These are phyloP conservation scores for Babesia gibsoni DNA, from an alignment of 169 alveolate species.

Conservation along the genomic window DNA sequence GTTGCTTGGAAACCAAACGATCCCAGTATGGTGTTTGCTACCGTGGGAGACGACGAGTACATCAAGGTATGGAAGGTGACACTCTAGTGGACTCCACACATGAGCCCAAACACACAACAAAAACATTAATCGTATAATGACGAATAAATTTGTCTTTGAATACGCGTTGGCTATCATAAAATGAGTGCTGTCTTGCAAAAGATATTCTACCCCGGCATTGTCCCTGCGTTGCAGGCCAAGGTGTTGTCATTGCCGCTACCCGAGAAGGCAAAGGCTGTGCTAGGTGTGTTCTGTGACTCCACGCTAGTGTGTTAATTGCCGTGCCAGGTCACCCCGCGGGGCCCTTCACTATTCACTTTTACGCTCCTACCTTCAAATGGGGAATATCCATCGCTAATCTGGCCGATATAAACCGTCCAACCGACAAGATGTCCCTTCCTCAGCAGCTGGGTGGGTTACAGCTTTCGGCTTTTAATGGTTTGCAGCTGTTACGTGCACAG, in stretches of 20 bases:
- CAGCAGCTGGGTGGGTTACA: constrained; percentile 81
- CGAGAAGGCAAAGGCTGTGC: constrained; percentile 26
- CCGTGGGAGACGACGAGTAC: constrained; percentile 75
- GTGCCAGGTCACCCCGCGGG: constrained; percentile 87
- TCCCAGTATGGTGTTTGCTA: constrained; percentile 54
- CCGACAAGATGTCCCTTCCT: constrained; percentile 82
- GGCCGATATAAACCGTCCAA: constrained; percentile 83
- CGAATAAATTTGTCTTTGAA: background rate
- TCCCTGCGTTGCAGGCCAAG: constrained; percentile 60
- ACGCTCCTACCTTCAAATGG: constrained; percentile 94
- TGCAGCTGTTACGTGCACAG: constrained; percentile 76
- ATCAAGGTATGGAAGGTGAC: constrained; percentile 67
- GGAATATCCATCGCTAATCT: constrained; percentile 87
- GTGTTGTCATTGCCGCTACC: constrained; percentile 61
- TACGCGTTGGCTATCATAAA: background rate
- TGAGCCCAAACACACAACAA: background rate
- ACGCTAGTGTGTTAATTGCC: background rate
- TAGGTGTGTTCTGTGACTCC: constrained; percentile 10
- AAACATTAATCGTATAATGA: background rate
- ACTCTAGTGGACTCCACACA: background rate
- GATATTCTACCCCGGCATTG: constrained; percentile 60
- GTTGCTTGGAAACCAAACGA: constrained; percentile 69
- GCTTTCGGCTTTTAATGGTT: background rate
- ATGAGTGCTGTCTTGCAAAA: constrained; percentile 46
- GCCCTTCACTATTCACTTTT: constrained; percentile 90